Conservation (phyloP, 1,284 basidiomycete species). For the Ceratobasidium sp. region DNA sequence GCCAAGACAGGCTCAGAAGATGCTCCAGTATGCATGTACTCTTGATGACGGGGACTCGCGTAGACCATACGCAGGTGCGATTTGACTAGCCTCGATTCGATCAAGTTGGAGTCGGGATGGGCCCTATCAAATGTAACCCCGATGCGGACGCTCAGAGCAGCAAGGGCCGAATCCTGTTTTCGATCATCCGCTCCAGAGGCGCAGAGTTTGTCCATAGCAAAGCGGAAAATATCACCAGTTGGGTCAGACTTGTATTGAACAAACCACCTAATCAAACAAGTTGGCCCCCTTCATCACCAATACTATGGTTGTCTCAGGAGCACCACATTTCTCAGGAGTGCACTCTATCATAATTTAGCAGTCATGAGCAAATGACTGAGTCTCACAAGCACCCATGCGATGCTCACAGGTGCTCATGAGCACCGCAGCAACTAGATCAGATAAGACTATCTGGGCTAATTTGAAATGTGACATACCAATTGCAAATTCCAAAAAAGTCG, state of each 20-base stretch:
- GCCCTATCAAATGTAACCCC: constrained; percentile 5
- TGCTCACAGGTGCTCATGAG: too few species aligned
- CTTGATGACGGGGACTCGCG: constrained; percentile 46
- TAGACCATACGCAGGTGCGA: constrained; percentile 46
- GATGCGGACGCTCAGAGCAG: constrained; percentile 5
- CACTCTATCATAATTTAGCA: too few species aligned
- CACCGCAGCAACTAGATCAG: too few species aligned
- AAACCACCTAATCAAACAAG: not conserved
- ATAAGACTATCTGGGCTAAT: too few species aligned
- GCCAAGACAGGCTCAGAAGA: constrained; percentile 51
- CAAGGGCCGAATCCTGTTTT: not conserved
- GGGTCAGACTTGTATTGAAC: not conserved
- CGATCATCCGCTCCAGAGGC: not conserved
- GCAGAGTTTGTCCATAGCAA: not conserved
- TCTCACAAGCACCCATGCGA: too few species aligned
- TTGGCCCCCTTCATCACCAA: not conserved
- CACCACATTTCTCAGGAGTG: not conserved
- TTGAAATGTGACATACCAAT: too few species aligned
- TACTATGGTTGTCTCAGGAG: too few species aligned
- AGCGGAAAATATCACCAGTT: not conserved
- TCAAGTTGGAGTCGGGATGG: not conserved
- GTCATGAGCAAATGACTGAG: too few species aligned
- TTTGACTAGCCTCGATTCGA: constrained; percentile 20
- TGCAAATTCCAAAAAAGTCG: not conserved
- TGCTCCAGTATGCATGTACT: constrained; percentile 46